Evolutionary conservation across 371 early-diverging fungal species (phyloP).

Genomic region (Rhizopus microsporus): DNA sequence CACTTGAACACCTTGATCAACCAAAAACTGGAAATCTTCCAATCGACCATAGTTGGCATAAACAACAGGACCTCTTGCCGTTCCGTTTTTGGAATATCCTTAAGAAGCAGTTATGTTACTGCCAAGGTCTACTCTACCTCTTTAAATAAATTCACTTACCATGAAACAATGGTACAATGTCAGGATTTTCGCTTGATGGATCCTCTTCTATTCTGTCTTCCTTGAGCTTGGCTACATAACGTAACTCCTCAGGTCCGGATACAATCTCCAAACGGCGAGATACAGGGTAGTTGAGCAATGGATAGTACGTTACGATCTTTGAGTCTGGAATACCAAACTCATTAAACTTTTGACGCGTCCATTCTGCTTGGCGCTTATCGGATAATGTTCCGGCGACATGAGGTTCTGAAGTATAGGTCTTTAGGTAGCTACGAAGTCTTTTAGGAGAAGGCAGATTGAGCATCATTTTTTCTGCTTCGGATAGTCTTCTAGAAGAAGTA

Average conservation of each 20-base stretch:
- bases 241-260: conserved; percentile 45
- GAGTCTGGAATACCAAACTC: conserved; percentile 53
- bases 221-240: conserved; percentile 51
- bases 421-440: conserved; percentile 5
- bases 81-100: conserved; percentile 58
- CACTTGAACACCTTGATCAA: conserved; percentile 43
- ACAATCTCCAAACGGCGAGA: conserved; percentile 54
- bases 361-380: conserved; percentile 52
- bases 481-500: conserved; percentile 8
- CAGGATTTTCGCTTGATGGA: conserved; percentile 41
- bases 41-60: conserved; percentile 66
- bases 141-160: conserved; percentile 10
- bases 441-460: conserved; percentile 9
- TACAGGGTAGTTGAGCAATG: conserved; percentile 58
- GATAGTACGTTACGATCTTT: conserved; percentile 56
- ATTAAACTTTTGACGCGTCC: conserved; percentile 53
- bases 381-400: conserved; percentile 55
- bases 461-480: conserved; percentile 12
- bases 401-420: conserved; percentile 48
- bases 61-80: conserved; percentile 55
- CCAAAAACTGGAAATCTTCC: conserved; percentile 57
- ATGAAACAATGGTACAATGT: conserved; percentile 61
- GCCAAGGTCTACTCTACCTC: not conserved
- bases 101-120: too few species aligned
- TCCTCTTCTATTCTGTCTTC: conserved; percentile 56